Evolutionary conservation across 1,139 yeast species (phyloP).

Genomic region (Magnusiomyces suaveolens): DNA sequence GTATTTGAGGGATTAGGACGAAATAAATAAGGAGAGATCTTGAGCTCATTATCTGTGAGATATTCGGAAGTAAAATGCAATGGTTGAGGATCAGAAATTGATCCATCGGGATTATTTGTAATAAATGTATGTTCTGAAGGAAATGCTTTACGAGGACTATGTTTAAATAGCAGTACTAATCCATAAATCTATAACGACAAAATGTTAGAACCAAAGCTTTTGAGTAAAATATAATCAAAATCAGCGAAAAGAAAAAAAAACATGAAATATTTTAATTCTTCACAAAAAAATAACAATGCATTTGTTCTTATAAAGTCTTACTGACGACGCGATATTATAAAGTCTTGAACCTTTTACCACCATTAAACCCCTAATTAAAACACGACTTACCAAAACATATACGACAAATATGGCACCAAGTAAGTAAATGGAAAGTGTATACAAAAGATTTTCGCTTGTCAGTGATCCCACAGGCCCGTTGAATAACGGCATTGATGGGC

Average conservation of each 20-base stretch:
- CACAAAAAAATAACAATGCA: background rate
- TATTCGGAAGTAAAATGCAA: conserved; percentile 19
- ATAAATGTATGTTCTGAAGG: conserved; percentile 44
- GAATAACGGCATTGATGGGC: background rate
- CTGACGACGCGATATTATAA: background rate
- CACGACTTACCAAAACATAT: conserved; percentile 1
- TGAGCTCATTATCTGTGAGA: conserved; percentile 20
- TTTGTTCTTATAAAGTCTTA: background rate
- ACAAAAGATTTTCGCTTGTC: background rate
- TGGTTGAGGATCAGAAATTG: conserved; percentile 19
- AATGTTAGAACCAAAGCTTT: background rate
- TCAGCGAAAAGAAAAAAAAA: background rate
- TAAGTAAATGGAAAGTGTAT: background rate
- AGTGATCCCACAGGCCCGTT: background rate
- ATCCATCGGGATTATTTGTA: conserved; percentile 31
- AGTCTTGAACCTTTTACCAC: background rate
- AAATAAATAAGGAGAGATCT: background rate
- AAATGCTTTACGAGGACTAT: conserved; percentile 50
- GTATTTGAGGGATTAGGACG: conserved; percentile 2
- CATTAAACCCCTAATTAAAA: background rate
- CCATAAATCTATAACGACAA: conserved; percentile 31
- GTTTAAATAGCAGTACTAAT: conserved; percentile 44
- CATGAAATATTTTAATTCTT: background rate
- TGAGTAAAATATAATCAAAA: background rate
- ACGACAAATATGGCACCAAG: background rate